A percentile compares a stretch with the other conserved stretches of the same genome.
phyloP scores from a whole-genome alignment of 768 basidiomycete species.

The Agrocybe chaxingu region DNA sequence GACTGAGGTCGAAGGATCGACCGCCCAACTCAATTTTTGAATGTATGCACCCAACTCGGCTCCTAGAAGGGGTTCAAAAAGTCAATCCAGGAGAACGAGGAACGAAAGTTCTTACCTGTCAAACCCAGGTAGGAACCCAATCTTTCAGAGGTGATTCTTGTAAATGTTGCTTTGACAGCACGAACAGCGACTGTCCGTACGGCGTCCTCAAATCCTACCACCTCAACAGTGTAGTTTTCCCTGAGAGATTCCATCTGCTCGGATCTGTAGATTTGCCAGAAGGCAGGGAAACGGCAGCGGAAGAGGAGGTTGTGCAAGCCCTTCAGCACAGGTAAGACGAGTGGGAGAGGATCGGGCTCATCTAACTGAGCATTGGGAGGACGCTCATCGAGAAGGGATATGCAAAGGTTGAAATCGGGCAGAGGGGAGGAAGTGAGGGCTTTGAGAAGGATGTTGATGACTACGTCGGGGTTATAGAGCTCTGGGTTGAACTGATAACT shows the following conservation, averaged over 20 bases:
- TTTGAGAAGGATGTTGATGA: conserved; percentile 93
- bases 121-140: conserved; percentile 72
- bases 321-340: conserved; percentile 66
- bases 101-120: conserved; percentile 40
- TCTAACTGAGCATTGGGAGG: conserved; percentile 52
- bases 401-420: conserved; percentile 93
- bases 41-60: conserved; percentile 58
- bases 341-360: conserved; percentile 78
- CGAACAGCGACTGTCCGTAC: conserved; percentile 74
- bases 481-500: conserved; percentile 97
- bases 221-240: conserved; percentile 86
- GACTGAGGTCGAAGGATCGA: conserved; percentile 51
- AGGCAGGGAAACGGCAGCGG: conserved; percentile 84
- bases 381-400: conserved; percentile 87
- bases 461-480: conserved; percentile 89
- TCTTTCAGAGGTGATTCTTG: conserved; percentile 62
- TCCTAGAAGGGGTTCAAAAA: conserved; percentile 31
- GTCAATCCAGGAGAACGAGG: neutral
- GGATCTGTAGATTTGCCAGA: conserved; percentile 77
- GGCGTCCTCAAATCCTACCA: conserved; percentile 79
- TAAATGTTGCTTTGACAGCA: conserved; percentile 78
- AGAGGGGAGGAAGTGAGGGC: conserved; percentile 79
- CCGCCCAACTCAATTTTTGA: conserved; percentile 62
- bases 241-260: conserved; percentile 67
- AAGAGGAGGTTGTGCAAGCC: conserved; percentile 67